Conservation (phyloP, 768 basidiomycete genomes). For the Mycena rebaudengoi region DNA sequence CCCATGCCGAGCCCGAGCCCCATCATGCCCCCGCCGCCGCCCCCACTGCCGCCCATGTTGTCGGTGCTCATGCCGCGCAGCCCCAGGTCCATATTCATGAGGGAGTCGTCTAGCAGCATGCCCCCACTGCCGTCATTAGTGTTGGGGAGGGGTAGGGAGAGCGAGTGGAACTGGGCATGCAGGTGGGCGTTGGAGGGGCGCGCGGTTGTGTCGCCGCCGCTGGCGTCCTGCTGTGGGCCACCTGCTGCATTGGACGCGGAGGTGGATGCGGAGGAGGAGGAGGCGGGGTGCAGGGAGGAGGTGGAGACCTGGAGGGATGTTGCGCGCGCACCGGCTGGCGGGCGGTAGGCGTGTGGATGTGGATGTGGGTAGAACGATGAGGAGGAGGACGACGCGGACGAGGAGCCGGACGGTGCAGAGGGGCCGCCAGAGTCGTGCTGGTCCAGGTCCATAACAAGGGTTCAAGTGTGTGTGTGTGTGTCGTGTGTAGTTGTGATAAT, state of each 20-base stretch:
- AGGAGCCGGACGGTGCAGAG: not conserved
- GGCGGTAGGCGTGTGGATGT: constrained; percentile 14
- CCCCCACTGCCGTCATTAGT: constrained; percentile 18
- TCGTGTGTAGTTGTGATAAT: too few relatives aligned
- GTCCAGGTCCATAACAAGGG: too few relatives aligned
- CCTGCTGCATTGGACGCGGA: constrained; percentile 26
- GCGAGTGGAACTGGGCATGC: constrained; percentile 52
- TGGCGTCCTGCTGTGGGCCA: constrained; percentile 3
- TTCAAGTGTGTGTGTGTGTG: too few relatives aligned
- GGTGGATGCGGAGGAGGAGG: constrained; percentile 45
- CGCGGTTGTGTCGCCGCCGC: constrained; percentile 58
- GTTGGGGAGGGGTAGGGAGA: constrained; percentile 24
- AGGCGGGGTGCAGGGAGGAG: constrained; percentile 46
- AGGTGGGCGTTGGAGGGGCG: constrained; percentile 56
- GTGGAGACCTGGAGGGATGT: constrained; percentile 49
- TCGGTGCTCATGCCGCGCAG: not conserved
- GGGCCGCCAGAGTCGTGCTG: too few relatives aligned
- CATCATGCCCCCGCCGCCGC: not conserved
- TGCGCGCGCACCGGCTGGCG: constrained; percentile 4
- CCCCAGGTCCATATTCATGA: not conserved
- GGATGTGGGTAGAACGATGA: not conserved
- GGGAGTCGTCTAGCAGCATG: constrained; percentile 5
- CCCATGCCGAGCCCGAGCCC: not conserved
- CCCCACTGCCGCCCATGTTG: not conserved
- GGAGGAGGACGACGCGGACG: not conserved